Conservation (phyloP, 2,329 filamentous ascomycete genomes). For the Purpureocillium takamizusanense region DNA sequence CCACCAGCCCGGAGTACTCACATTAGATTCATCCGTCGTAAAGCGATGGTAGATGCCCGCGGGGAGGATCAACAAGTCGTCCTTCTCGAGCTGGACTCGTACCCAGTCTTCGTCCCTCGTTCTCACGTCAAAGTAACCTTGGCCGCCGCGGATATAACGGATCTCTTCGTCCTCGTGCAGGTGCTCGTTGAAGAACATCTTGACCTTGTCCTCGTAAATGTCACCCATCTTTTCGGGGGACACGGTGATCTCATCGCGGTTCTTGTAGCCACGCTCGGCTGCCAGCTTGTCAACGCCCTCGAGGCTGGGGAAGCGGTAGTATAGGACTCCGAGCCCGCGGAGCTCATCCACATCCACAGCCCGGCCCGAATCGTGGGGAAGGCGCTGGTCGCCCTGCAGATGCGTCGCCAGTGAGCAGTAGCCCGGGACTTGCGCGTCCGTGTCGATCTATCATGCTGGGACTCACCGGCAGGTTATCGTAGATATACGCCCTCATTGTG, state of each 20-base stretch:
- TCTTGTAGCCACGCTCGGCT: slow-evolving; percentile 71
- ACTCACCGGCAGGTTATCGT: slow-evolving; percentile 45
- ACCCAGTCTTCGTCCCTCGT: slow-evolving; percentile 81
- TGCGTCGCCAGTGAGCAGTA: background rate
- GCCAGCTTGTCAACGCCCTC: slow-evolving; percentile 67
- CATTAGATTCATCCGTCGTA: slow-evolving; percentile 85
- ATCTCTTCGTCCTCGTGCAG: slow-evolving; percentile 99
- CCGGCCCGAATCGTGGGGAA: slow-evolving; percentile 77
- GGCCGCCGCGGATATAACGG: slow-evolving; percentile 79
- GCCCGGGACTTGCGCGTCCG: background rate
- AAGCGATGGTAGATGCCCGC: slow-evolving; percentile 97
- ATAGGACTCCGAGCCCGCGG: slow-evolving; percentile 67
- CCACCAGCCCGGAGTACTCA: slow-evolving; percentile 48
- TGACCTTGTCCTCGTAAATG: slow-evolving; percentile 87
- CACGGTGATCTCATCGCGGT: slow-evolving; percentile 87
- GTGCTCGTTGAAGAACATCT: slow-evolving; percentile 89
- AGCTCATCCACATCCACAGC: slow-evolving; percentile 58
- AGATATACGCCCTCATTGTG: slow-evolving; percentile 49
- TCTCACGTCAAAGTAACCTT: slow-evolving; percentile 89
- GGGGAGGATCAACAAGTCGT: slow-evolving; percentile 87
- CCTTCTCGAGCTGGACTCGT: slow-evolving; percentile 72
- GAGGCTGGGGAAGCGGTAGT: slow-evolving; percentile 58
- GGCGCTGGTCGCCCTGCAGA: slow-evolving; percentile 82
- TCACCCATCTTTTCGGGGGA: slow-evolving; percentile 79
- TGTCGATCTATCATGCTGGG: background rate